Evolutionary conservation across 805 yeast species (phyloP), one percentile per base, ranked within the genome.

Genomic region (Nadsonia fulvescens): DNA sequence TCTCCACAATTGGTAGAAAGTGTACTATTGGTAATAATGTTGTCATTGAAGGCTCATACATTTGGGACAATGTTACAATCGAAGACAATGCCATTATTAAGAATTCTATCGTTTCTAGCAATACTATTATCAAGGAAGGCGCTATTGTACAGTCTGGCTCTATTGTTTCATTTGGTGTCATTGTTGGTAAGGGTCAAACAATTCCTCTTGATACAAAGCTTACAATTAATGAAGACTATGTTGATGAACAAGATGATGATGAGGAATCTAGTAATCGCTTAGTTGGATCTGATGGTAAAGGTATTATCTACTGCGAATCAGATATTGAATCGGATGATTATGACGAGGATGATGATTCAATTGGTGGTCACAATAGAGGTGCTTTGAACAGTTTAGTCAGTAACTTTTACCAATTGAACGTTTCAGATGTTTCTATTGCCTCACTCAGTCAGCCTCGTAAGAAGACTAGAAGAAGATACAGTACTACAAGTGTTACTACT

Each of bases 1-100:
- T 70, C 28, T 70, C 91, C 13, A 76, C 77, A 3, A 69, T 89
- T 44, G 98, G 98, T 5, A 68, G 86, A 37, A 63, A 74, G 34
- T 83, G 94, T 51, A 63, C 54, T 29, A 79, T 89, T 39, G 96
- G 95, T 15, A 62, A 68, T 27, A 71, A 77, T 39, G 89, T 75
- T 13, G 48, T 37, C 2, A 68, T 89, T 23, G 62, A 55, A 24
- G 71, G 78, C 41, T 70, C 93, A 11, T 83, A 77, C 44, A 64
- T 89, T 23, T 86, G 94, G 93, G 91, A 81, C 39, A 66, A 77
- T 35, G 72, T 78, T 1, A 51, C 54, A 2, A 69, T 89, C 34
- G 78, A 64, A 28, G 86, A 81, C 44, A 61, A 68, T 25, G 58
- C 66, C 13, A 49, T 44, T 1, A 49, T 86, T 8, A 56, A 57